Conservation (phyloP, 1,139 yeast genomes). For the Waltiozyma sp. region DNA sequence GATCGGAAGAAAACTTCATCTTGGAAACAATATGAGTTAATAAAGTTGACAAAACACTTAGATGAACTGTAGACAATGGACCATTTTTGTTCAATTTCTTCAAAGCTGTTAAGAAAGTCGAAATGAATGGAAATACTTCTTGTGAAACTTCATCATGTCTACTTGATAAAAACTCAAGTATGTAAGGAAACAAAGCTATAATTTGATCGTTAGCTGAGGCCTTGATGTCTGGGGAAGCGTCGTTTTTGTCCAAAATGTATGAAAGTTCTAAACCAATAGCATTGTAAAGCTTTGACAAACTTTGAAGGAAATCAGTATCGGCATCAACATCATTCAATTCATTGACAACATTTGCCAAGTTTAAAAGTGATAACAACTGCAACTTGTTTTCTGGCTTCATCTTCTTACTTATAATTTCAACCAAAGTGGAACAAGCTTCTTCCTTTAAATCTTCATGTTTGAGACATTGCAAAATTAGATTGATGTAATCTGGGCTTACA, state of each 20-base stretch:
- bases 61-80: slow-evolving; percentile 17
- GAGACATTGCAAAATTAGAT: slow-evolving; percentile 52
- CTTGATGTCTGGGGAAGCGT: slow-evolving; percentile 21
- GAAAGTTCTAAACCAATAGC: slow-evolving; percentile 69
- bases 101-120: slow-evolving; percentile 58
- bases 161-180: slow-evolving; percentile 59
- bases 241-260: slow-evolving; percentile 45
- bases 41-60: slow-evolving; percentile 46
- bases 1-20: slow-evolving; percentile 68
- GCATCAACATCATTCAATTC: slow-evolving; percentile 21
- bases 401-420: slow-evolving; percentile 79
- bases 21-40: slow-evolving; percentile 64
- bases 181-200: slow-evolving; percentile 59
- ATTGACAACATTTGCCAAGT: slow-evolving; percentile 46
- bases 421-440: slow-evolving; percentile 61
- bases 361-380: slow-evolving; percentile 59
- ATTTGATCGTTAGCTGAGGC: slow-evolving; percentile 35
- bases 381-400: slow-evolving; percentile 86
- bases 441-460: slow-evolving; percentile 35
- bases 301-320: slow-evolving; percentile 66
- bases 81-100: slow-evolving; percentile 39
- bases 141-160: slow-evolving; percentile 84
- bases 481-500: slow-evolving; percentile 54
- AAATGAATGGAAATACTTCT: slow-evolving; percentile 73
- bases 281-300: slow-evolving; percentile 63